phyloP scores from a whole-genome alignment of 257 asterid species.

The Misopates orontium region DNA sequence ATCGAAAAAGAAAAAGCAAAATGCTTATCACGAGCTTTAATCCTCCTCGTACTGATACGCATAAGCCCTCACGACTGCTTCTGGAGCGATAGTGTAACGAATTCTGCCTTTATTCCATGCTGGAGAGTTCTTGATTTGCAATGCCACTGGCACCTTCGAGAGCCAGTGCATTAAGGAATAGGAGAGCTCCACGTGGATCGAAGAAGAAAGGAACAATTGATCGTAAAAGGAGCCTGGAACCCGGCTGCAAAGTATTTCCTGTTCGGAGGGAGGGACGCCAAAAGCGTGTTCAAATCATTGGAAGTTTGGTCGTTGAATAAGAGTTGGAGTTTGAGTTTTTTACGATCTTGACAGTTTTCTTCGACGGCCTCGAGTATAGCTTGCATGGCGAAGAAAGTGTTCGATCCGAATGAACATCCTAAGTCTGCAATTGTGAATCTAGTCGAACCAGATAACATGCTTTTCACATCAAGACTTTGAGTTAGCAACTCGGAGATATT shows the following conservation, averaged over 20 bases:
- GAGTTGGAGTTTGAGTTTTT: conserved; percentile 33
- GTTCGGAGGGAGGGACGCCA: conserved; percentile 22
- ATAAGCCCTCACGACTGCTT: conserved; percentile 35
- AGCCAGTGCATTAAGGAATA: conserved; percentile 48
- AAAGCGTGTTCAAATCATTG: conserved; percentile 55
- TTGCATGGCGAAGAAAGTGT: conserved; percentile 41
- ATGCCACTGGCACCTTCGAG: conserved; percentile 32
- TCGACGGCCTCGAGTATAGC: conserved; percentile 35
- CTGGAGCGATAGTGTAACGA: conserved; percentile 34
- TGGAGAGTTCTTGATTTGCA: conserved; percentile 12
- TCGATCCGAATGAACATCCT: conserved; percentile 54
- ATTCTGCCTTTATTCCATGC: conserved; percentile 44
- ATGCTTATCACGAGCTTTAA: too few species aligned
- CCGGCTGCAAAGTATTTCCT: conserved; percentile 34
- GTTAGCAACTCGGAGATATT: conserved; percentile 20
- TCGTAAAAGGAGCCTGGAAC: conserved; percentile 43
- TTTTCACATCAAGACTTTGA: neutral
- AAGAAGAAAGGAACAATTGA: conserved; percentile 32
- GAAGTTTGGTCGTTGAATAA: conserved; percentile 35
- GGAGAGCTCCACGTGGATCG: conserved; percentile 34
- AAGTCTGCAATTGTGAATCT: conserved; percentile 41
- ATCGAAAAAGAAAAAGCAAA: too few species aligned
- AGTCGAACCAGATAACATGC: neutral
- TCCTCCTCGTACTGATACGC: conserved; percentile 22
- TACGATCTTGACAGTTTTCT: conserved; percentile 1